Evolutionary conservation across 2,329 filamentous ascomycete species (phyloP), one percentile per base, ranked within the genome.

Genomic region (Stagonosporopsis rhizophila): DNA sequence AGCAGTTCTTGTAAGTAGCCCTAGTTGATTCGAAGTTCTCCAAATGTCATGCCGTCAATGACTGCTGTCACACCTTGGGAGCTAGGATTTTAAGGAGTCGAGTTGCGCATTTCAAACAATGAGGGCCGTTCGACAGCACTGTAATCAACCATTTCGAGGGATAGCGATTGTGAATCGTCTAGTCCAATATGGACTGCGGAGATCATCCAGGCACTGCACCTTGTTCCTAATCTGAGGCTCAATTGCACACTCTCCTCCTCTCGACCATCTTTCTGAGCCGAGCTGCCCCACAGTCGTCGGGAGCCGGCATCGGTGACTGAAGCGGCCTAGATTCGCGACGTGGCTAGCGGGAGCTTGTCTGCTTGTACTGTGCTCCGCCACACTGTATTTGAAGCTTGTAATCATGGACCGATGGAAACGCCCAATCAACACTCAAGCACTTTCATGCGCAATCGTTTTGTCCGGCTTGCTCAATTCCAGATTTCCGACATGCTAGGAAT

Each of bases 261-360:
- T 35, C n/a, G 46, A 35, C 45, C 32, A 44, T 35, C 40, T 40
- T 28, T n/a, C 37, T 17, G 44, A 39, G 25, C 25, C 19, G 42
- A 20, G 20, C 11, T 38, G 53, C 47, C 53, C 53, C 53, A 56
- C 53, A 28, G 32, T 20, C 44, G 28, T 32, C 53, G 53, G 47
- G 32, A 55, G 34, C 32, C 45, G 52, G 52, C 52, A 47, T 37
- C 20, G 35, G 44, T 42, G 28, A 41, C 44, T 47, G 37, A 53
- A 22, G 35, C 37, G 28, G 42, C 37, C 38, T 34, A 52, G 53
- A 46, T 38, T 39, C 23, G 38, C 37, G 42, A 38, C 23, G 30
- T 51, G 42, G 42, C 53, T 52, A 46, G 37, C 46, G 51, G 38
- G 30, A 52, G 53, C 47, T 52, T 41, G 27, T 49, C 22, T 35